phyloP scores from a whole-genome alignment of 306 rosid species.

The Casuarina glauca region DNA sequence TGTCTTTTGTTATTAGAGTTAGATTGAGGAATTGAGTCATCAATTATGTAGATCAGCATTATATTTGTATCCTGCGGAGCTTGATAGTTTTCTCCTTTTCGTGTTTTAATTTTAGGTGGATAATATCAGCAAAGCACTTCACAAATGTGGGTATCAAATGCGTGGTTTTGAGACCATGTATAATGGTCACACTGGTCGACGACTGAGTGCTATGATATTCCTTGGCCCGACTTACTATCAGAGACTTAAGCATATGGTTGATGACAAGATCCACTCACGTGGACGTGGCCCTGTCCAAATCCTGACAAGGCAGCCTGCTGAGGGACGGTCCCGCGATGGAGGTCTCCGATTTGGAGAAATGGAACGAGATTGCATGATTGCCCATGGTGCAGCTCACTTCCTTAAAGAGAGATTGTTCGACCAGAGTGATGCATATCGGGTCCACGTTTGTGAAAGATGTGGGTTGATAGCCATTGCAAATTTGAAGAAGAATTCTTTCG shows the following conservation, averaged over 20 bases:
- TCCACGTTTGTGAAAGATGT: conserved; percentile 91
- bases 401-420: conserved; percentile 92
- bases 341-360: conserved; percentile 97
- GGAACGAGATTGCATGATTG: conserved; percentile 99
- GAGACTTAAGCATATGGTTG: conserved; percentile 96
- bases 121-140: conserved; percentile 91
- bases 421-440: conserved; percentile 94
- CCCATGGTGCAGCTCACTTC: conserved; percentile 96
- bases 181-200: conserved; percentile 95
- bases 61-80: neutral
- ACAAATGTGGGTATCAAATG: conserved; percentile 98
- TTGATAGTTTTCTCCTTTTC: neutral
- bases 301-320: conserved; percentile 98
- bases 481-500: conserved; percentile 89
- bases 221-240: conserved; percentile 97
- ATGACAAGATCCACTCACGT: conserved; percentile 95
- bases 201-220: conserved; percentile 85
- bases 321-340: conserved; percentile 95
- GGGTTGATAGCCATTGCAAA: conserved; percentile 96
- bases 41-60: neutral
- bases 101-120: conserved; percentile 61
- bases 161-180: conserved; percentile 99
- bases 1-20: neutral
- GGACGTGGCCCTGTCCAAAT: conserved; percentile 98
- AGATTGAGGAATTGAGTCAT: neutral